Evolutionary conservation across 768 basidiomycete genomes (phyloP).

Genomic region (Suillus cothurnatus): DNA sequence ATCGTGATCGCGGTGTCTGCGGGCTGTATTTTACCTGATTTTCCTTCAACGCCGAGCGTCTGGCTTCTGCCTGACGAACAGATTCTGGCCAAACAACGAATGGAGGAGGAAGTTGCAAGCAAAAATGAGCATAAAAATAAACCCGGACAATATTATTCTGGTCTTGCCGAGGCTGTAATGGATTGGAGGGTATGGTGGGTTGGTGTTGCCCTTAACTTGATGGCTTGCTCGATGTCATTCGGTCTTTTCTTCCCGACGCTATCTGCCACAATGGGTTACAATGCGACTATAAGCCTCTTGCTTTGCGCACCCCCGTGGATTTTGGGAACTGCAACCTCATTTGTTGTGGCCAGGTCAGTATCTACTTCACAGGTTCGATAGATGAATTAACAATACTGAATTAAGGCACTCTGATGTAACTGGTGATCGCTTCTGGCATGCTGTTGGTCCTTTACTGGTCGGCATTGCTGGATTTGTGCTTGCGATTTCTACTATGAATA

Average conservation of each 20-base stretch:
- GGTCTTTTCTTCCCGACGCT: constrained; percentile 80
- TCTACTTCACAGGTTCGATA: neutral
- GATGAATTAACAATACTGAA: constrained; percentile 9
- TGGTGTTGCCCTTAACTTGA: constrained; percentile 59
- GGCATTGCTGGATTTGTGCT: constrained; percentile 71
- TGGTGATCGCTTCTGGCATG: constrained; percentile 75
- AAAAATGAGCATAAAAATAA: constrained; percentile 49
- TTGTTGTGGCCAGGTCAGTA: constrained; percentile 50
- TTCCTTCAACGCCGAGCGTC: constrained; percentile 56
- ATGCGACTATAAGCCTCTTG: constrained; percentile 59
- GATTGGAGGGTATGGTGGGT: constrained; percentile 88
- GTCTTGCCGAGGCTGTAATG: constrained; percentile 56
- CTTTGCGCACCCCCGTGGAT: constrained; percentile 80
- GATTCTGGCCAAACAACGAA: constrained; percentile 53
- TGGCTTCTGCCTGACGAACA: constrained; percentile 63
- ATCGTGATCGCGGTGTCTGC: constrained; percentile 51
- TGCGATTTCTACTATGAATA: constrained; percentile 62
- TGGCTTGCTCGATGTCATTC: constrained; percentile 61
- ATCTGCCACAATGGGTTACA: constrained; percentile 68
- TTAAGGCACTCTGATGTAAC: constrained; percentile 68
- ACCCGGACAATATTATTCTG: constrained; percentile 36
- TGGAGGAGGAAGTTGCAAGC: constrained; percentile 64
- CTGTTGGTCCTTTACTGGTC: constrained; percentile 49
- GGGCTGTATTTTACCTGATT: constrained; percentile 71
- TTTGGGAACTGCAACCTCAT: constrained; percentile 57